Base-by-base conservation (phyloP, 2,329 filamentous ascomycete genomes). In the Ceratocystis lukuohia region DNA sequence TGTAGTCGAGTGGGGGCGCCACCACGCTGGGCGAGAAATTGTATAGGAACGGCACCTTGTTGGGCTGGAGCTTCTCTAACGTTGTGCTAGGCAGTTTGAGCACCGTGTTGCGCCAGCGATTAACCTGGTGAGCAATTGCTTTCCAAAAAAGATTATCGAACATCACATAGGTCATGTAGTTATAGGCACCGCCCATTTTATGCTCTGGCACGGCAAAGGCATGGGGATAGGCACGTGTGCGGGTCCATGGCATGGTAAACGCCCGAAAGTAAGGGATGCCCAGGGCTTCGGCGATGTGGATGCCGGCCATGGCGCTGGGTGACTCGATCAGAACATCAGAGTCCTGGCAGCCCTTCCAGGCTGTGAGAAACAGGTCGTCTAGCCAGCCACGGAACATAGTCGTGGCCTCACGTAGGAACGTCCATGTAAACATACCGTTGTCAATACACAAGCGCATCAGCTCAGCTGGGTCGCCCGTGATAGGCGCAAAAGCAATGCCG, bases 161-260 rank as follows among this genome's bases (percentile, higher is more conserved):
- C 82, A 96, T 88, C 69, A 96, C 86, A 71, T 99, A 99, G 0
- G 91, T 94, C 73, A 96, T 86, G 74, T 92, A 91, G 73, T 99
- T 99, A 79, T 96, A 97, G 0, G 87, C 87, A 28, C 94, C 94
- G 65, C 94, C 94, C 85, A 96, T 91, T 77, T 96, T 96, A 75
- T 89, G 86, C 69, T 95, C 89, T 1, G 91, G 89, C 69, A 95
- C 92, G 30, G 93, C 88, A 75, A 99, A 99, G 0, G 94, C 94
- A 75, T 99, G 94, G 1, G 94, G 94, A 72, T 99, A 99, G 0
- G 93, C 91, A 65, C 94, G 83, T 17, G 94, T 99, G 62, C 92
- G 86, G 0, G 94, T 96, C 94, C 94, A 99, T 0, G 94, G 94
- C 94, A 99, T 99, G 20, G 91, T 96, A 74, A 99, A 99, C 0